Base-by-base conservation (phyloP, 129 eudicot species). In the Flaveria linearis region DNA sequence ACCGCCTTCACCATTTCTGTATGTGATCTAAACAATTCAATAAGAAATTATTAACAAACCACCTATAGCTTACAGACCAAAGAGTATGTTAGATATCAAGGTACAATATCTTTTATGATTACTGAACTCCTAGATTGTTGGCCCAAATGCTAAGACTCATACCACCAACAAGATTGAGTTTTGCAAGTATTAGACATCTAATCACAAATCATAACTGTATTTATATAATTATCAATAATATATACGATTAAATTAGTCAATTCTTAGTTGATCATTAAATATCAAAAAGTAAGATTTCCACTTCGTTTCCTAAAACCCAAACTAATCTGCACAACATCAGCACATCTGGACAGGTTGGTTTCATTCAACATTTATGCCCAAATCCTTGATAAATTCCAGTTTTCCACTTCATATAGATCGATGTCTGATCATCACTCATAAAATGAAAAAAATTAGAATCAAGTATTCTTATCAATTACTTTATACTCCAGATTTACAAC, bases 1-100 rank as follows among this genome's bases (percentile, higher is more conserved):
- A 94, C 97, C 4, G 85, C 98, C 93, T 94, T 94, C 84, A 78
- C 98, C 98, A 94, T 94, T 78, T 78, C 82, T 81, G 71, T 81
- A 55, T 90, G 93, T 91, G 96, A 81, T 94, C 98, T 94, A 60
- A 80, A 79, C 78, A 83, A 69, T 60, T 74, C 33, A 69, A 15
- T 43, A 83, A 63, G 51, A 13, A 65, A 43, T 41, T 17, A 64
- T 36, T 63, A 62, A 50, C 53, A 79, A 51, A 62, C 67, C 43
- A 42, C 58, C 68, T 50, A 71, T 57, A 50, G 16, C 82, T 78
- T 61, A 58, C 28, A 56, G 72, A 78, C 71, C 77, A 49, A 71
- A 7, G 23, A 60, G 13, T 45, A 9, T 57, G 14, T 9, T 18
- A 57, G 23, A 64, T 7, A 71, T 36, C 78, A 61, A 47, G 41